Evolutionary conservation across 495 filamentous ascomycete genomes (phyloP), one percentile per base, ranked within the genome.

Genomic region (Hyaloscypha finlandica): DNA sequence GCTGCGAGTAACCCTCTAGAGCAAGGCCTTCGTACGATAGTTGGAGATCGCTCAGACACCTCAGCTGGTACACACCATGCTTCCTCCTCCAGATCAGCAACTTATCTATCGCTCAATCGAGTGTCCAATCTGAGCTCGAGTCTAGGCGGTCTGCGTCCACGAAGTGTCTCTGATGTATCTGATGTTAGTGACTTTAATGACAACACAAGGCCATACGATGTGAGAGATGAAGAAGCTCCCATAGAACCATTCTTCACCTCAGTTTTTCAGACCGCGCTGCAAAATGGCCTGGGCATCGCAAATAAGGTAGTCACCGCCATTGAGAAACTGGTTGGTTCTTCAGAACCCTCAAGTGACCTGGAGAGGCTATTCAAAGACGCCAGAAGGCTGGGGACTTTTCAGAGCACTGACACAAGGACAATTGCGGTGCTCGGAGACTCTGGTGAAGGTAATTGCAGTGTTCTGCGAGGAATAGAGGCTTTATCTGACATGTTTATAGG

Each of bases 341-440:
- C 59, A 67, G 58, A 62, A 48, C 59, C 31, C 20, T 29, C 59
- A 12, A 32, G 45, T 32, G 58, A 56, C 29, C 32, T 67, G 33
- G 51, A 68, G 54, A 64, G 62, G 37, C 56, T 71, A 30, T 19
- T 55, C 31, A 64, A 64, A 12, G 59, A 71, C 8, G 69, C 65
- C 54, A 59, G 33, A 48, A 45, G 35, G 20, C 33, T 68, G 60
- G 33, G 45, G 11, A 64, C 53, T 54, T 68, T 68, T 42, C 37
- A 68, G 30, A 61, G 69, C 32, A 58, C 67, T 39, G 68, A 66
- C 6, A 68, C 72, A 45, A 57, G 68, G 55, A 74, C 70, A 3
- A 71, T 74, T 66, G 72, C 72, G 16, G 59, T 74, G 16, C 61
- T 74, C 9, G 72, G 72, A 53, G 62, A 70, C 53, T 72, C 70